Evolutionary conservation across 768 basidiomycete species (phyloP), one percentile per base, ranked within the genome.

Genomic region (Pisolithus albus): DNA sequence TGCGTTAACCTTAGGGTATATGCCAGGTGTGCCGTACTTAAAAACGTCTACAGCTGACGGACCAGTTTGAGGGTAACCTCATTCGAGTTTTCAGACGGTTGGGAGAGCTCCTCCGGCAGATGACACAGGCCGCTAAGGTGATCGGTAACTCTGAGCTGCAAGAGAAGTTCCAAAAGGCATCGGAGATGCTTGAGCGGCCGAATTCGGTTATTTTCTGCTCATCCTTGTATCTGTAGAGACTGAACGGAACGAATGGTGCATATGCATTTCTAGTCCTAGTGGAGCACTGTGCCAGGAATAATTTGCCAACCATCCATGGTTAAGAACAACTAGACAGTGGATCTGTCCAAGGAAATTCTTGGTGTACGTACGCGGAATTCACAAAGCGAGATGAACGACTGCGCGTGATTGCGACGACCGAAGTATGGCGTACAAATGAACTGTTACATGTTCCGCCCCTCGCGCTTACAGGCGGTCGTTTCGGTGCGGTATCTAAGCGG

Each of bases 61-160:
- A 95, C 66, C 89, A 93, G 54, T 99, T 98, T 59, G 96, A 99
- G 65, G 96, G 96, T 37, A 92, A 87, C 52, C 76, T 99, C 24
- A 99, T 98, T 63, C 87, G 96, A 50, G 93, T 93, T 6, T 99
- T 99, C 76, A 78, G 96, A 45, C 83, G 96, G 13, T 71, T 99
- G 19, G 90, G 94, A 44, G 96, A 99, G 68, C 78, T 99, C 18
- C 75, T 99, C 21, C 82, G 94, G 32, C 96, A 99, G 70, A 99
- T 99, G 96, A 82, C 84, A 13, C 83, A 88, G 61, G 93, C 91
- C 1, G 91, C 95, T 4, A 92, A 93, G 63, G 96, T 96, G 18
- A 98, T 98, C 56, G 96, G 96, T 10, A 98, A 97, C 67, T 77
- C 77, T 10, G 96, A 98, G 61, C 75, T 99, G 18, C 83, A 93